Evolutionary conservation across 192 early-diverging fungal genomes (phyloP), one percentile per base, ranked within the genome.

Genomic region (Phlyctochytrium arcticum): DNA sequence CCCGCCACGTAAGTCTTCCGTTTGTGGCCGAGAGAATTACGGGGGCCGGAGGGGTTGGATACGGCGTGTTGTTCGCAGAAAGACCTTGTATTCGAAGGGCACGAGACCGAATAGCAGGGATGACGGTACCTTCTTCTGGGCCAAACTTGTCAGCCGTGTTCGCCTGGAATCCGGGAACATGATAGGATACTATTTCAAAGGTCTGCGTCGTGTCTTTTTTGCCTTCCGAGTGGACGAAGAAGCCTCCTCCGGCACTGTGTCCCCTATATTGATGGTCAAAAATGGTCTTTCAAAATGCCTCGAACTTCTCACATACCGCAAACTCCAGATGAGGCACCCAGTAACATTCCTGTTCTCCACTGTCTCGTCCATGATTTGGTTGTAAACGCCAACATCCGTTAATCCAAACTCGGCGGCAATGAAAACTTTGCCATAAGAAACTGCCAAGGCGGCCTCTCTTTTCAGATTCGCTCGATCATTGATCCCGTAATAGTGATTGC

Each of bases 141-240:
- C 64, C 39, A 46, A 66, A 66, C 21, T 51, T 51, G 46, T 66
- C 51, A 2, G 55, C n/a, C 39, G 53, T 57, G 44, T 47, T 26
- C 35, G 60, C 51, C 19, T 47, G 71, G 53, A 69, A 69, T 7
- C 71, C 71, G 0, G 71, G 71, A 19, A 31, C 37, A 49, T 72
- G 71, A 36, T 67, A 72, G 4, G 65, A 60, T 57, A 34, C 68
- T 21, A 48, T 51, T 24, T 65, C 59, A 17, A 34, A 37, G 39
- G 36, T 49, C 19, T 57, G 42, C 19, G 23, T 53, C 19, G 50
- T 53, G 50, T 53, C 50, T 26, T 3, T 21, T 30, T 53, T 53
- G 17, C 50, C 50, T 42, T 73, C 72, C 27, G 32, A 31, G 50
- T 73, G 72, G 12, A 67, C 66, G 42, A 50, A 69, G 62, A 68